Base-by-base conservation (phyloP, 495 filamentous ascomycete species). In the Aspergillus panamensis region DNA sequence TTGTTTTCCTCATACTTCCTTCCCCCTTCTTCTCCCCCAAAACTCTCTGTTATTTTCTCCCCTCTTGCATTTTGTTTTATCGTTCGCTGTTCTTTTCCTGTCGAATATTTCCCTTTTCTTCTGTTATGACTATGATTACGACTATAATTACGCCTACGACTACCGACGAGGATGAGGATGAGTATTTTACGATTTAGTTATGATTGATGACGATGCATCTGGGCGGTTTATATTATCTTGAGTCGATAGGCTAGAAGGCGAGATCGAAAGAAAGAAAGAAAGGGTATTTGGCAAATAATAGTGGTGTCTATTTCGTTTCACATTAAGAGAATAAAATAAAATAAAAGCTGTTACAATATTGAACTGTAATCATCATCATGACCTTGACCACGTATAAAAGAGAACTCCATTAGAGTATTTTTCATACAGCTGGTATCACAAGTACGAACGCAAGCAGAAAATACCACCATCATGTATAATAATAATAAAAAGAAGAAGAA, bases 91-190 rank as follows among this genome's bases (percentile, higher is more conserved):
- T 21, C 9, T 39, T 52, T 39, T n/a, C n/a, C 19, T 52, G 32
- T 21, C 17, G 14, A 13, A 10, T 45, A 19, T 45, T 45, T 1
- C 42, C 4, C n/a, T 20, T 45, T 20, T 9, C 42, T 6, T 19
- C 16, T 45, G 16, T 45, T 20, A 45, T 45, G 42, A 45, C 17
- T 17, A 45, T 45, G 42, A 20, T 20, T 45, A 45, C 42, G 49
- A 52, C 30, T 29, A 45, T 45, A n/a, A 20, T 20, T 45, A 45
- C 42, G 49, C 39, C 30, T 29, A 31, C 29, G 48, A 30, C 17
- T 51, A 51, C n/a, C n/a, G n/a, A n/a, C 31, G 48, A 51, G 17
- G 4, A 51, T 51, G 50, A 52, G 19, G 17, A 52, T 52, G 50
- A 39, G 20, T 39, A 39, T 16, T 17, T 47, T 47, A 29, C 17